Evolutionary conservation across 805 yeast genomes (phyloP).

Genomic region (Tetrapisispora nanseiensis): DNA sequence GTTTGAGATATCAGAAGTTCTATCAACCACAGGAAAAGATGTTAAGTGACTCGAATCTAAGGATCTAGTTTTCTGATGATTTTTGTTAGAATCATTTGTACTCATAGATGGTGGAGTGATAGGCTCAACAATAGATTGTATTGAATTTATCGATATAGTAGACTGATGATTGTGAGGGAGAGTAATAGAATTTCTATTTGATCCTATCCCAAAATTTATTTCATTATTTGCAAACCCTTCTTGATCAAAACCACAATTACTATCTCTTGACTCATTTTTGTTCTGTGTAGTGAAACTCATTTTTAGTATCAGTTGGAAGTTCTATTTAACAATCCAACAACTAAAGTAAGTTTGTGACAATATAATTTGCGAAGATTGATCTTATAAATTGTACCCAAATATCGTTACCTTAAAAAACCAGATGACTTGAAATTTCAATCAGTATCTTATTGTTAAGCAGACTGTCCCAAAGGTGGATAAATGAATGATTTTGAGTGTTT

Average conservation of each 20-base stretch:
- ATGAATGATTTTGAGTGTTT: too few species aligned
- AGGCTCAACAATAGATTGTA: constrained; percentile 18
- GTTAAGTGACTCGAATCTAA: constrained; percentile 25
- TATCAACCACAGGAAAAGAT: constrained; percentile 7
- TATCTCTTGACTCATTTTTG: not conserved
- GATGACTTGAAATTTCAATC: too few species aligned
- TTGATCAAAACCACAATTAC: not conserved
- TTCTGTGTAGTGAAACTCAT: not conserved
- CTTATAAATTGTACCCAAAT: too few species aligned
- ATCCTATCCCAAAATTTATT: not conserved
- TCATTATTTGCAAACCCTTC: not conserved
- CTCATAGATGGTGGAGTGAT: constrained; percentile 17
- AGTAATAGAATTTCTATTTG: not conserved
- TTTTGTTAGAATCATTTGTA: constrained; percentile 13
- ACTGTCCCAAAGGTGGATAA: too few species aligned
- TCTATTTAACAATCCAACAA: too few species aligned
- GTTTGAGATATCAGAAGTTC: not conserved
- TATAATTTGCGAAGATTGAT: too few species aligned
- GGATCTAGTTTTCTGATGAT: constrained; percentile 26
- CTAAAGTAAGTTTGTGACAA: too few species aligned
- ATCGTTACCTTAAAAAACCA: too few species aligned
- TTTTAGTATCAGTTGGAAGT: too few species aligned
- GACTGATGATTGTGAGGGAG: constrained; percentile 18
- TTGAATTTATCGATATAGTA: constrained; percentile 22
- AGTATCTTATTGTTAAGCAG: too few species aligned